Evolutionary conservation across 441 rosid genomes (phyloP).

Genomic region (Populus hybrid): DNA sequence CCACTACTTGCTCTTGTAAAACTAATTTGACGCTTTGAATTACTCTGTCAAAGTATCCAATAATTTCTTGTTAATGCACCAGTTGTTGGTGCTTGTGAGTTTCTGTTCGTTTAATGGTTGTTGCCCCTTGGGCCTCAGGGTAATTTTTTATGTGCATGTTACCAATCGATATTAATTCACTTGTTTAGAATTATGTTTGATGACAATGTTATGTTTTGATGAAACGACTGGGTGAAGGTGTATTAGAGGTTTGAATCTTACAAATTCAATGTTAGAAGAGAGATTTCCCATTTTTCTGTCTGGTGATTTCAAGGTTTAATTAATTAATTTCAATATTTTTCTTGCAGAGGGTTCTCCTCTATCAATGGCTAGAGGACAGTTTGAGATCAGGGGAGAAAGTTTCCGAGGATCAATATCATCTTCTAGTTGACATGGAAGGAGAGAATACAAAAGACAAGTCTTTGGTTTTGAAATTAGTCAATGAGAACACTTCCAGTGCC

Average conservation of each 20-base stretch:
- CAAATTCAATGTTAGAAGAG: neutral
- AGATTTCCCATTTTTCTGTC: neutral
- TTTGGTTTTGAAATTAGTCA: constrained; percentile 18
- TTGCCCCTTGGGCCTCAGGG: neutral
- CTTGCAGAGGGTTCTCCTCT: constrained; percentile 57
- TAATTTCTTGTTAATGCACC: neutral
- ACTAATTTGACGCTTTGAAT: no score
- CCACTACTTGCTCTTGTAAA: no score
- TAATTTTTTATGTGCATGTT: neutral
- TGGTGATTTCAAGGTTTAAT: neutral
- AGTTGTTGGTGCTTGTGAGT: neutral
- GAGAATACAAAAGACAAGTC: constrained; percentile 26
- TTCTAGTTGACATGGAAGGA: constrained; percentile 38
- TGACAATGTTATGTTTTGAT: neutral
- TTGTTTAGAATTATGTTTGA: no score
- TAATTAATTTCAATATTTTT: neutral
- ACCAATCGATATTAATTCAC: neutral
- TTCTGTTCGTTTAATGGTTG: neutral
- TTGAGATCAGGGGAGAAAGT: constrained; percentile 65
- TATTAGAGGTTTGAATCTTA: neutral
- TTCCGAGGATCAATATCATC: constrained; percentile 54
- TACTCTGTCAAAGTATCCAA: neutral
- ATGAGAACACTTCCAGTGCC: constrained; percentile 22
- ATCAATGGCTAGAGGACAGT: constrained; percentile 88
- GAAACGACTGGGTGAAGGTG: neutral